A percentile compares a stretch with the other conserved stretches of the same genome.
phyloP scores from a whole-genome alignment of 1,284 basidiomycete species.

The Cutaneotrichosporon sp. region DNA sequence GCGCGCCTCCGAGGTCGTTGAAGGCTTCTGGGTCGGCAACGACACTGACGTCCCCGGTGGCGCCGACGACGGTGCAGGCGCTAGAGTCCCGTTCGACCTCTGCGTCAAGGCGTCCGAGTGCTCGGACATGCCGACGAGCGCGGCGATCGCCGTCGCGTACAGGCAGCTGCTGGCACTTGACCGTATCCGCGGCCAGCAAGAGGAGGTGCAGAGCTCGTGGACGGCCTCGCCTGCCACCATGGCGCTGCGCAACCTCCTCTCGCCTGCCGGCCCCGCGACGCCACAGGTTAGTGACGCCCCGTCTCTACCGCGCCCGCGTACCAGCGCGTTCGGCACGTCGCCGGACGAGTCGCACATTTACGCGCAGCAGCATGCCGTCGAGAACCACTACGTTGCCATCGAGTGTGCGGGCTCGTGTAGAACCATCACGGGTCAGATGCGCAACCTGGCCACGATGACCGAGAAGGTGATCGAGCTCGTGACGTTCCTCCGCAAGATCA shows the following conservation, averaged over 20 bases:
- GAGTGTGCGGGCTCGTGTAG: slow-evolving; percentile 50
- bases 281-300: slow-evolving; percentile 2
- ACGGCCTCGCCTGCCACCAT: slow-evolving; percentile 46
- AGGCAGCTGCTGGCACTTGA: slow-evolving; percentile 40
- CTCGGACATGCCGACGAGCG: slow-evolving; percentile 47
- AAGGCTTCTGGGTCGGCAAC: slow-evolving; percentile 60
- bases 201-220: slow-evolving; percentile 32
- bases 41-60: slow-evolving; percentile 52
- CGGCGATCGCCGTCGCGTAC: slow-evolving; percentile 29
- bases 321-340: slow-evolving; percentile 13
- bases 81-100: slow-evolving; percentile 42
- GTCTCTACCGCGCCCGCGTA: slow-evolving; percentile 24
- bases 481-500: slow-evolving; percentile 45
- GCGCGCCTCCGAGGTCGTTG: slow-evolving; percentile 73
- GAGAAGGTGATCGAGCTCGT: slow-evolving; percentile 49
- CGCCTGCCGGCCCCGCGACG: slow-evolving; percentile 22
- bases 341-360: slow-evolving; percentile 24
- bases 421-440: slow-evolving; percentile 44
- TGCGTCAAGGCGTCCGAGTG: slow-evolving; percentile 52
- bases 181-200: slow-evolving; percentile 21
- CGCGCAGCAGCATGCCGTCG: slow-evolving; percentile 23
- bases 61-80: slow-evolving; percentile 41
- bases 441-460: slow-evolving; percentile 44
- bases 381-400: slow-evolving; percentile 44
- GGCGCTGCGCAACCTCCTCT: slow-evolving; percentile 48